Conservation (phyloP, 768 basidiomycete species). For the Lactarius indigo region DNA sequence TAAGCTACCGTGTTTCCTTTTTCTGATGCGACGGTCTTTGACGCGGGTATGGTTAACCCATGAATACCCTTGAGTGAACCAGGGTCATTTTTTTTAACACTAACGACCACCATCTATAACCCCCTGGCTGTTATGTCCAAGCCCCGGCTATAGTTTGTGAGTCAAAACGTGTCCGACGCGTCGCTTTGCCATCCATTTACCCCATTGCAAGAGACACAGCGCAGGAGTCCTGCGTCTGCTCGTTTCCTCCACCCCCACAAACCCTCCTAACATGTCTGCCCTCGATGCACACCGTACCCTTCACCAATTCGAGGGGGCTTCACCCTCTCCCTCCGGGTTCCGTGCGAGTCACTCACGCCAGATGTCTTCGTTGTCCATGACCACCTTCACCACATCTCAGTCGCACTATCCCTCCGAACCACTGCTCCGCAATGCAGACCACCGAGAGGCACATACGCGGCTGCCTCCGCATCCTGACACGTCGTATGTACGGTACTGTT, state of each 20-base stretch:
- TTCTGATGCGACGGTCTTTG: conserved; percentile 15
- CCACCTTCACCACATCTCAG: conserved; percentile 32
- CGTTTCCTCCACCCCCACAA: not conserved
- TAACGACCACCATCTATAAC: conserved; percentile 12
- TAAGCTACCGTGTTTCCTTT: conserved; percentile 17
- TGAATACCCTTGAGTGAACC: not conserved
- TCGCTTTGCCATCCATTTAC: not conserved
- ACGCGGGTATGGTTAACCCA: not conserved
- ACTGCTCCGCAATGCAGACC: conserved; percentile 33
- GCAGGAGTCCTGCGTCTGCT: not conserved
- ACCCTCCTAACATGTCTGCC: conserved; percentile 15
- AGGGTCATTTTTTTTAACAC: not conserved
- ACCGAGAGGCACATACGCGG: conserved; percentile 37
- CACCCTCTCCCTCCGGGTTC: not conserved
- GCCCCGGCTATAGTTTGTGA: not conserved
- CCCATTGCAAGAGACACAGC: not conserved
- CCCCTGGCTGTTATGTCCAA: not conserved
- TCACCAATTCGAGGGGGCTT: conserved; percentile 1
- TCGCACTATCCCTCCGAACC: conserved; percentile 33
- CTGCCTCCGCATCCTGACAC: conserved; percentile 45
- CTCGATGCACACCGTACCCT: conserved; percentile 4
- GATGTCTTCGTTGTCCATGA: conserved; percentile 32
- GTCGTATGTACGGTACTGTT: conserved; percentile 32
- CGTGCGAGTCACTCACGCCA: conserved; percentile 27
- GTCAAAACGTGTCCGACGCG: not conserved